Evolutionary conservation across 129 eudicot species (phyloP), one percentile per base, ranked within the genome.

Genomic region (Lactuca saligna): DNA sequence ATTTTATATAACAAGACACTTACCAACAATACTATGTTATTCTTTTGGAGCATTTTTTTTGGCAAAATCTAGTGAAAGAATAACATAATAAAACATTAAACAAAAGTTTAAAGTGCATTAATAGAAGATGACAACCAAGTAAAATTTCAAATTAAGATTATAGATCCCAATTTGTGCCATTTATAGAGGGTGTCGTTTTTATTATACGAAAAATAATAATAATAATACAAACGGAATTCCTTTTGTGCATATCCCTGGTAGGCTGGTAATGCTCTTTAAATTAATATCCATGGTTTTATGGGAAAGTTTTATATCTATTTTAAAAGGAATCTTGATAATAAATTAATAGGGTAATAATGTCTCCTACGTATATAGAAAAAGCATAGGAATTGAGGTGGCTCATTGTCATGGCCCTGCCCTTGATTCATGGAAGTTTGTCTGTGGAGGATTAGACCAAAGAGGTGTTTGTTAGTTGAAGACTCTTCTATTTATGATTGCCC

Each of bases 311-410:
- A 17, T 31, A 67, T 4, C 20, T 4, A 29, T 56, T 61, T 61
- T 65, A 46, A 55, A 72, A 76, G 58, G 76, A 56, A 37, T 76
- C 57, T 57, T 72, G 54, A 15, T 15, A 57, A 69, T 69, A 75
- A 49, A 59, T 57, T 66, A 68, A 83, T 62, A 58, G 25, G 39
- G 6, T 8, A 38, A 61, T 81, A 82, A 46, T 81, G 77, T 55
- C 77, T 37, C 80, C 82, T 75, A 34, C 8, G 33, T 31, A 65
- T 78, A 78, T 75, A 78, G 70, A 72, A 82, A 63, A 77, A 44
- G 66, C 78, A 61, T 51, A 75, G 54, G 78, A 53, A 79, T 66
- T 86, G 84, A 78, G 82, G 79, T 83, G 86, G 84, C 78, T 77
- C 51, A 31, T 77, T 57, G 80, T 72, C 86, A 57, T 70, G 75